phyloP scores from a whole-genome alignment of 2,329 filamentous ascomycete genomes.

The Samsoniella hepiali region DNA sequence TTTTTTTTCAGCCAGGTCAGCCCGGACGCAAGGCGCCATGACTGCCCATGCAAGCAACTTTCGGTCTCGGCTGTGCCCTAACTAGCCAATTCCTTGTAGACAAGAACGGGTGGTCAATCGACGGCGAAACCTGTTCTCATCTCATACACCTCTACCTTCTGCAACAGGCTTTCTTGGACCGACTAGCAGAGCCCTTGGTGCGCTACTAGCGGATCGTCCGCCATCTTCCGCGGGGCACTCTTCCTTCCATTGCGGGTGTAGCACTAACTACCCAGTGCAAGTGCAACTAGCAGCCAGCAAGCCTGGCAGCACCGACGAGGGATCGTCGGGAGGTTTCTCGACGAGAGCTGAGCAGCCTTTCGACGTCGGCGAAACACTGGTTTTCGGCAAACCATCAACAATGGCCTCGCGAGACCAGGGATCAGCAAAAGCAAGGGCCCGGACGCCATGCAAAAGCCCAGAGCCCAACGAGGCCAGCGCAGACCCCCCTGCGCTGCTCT shows the following conservation, averaged over 20 bases:
- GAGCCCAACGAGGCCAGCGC: not conserved
- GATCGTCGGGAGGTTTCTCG: not conserved
- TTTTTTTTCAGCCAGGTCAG: not conserved
- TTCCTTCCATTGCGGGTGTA: constrained; percentile 2
- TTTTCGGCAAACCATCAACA: not conserved
- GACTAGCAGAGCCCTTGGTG: not conserved
- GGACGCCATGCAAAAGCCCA: not conserved
- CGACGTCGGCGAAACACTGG: not conserved
- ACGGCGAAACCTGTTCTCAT: not conserved
- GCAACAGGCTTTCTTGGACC: not conserved
- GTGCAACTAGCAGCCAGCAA: not conserved
- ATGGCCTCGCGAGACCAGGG: not conserved
- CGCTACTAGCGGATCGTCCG: not conserved
- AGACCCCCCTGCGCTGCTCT: not conserved
- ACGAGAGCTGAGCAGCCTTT: not conserved
- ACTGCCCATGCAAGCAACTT: not conserved
- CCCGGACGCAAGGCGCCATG: not conserved
- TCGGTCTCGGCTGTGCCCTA: constrained; percentile 7
- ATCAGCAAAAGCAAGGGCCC: not conserved
- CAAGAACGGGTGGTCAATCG: not conserved
- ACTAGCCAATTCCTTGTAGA: not conserved
- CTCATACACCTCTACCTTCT: not conserved
- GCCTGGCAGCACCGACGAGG: not conserved
- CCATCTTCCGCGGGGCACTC: not conserved
- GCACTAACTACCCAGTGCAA: not conserved